Conservation (phyloP, 2,329 filamentous ascomycete species). For the Ophiostoma montium region DNA sequence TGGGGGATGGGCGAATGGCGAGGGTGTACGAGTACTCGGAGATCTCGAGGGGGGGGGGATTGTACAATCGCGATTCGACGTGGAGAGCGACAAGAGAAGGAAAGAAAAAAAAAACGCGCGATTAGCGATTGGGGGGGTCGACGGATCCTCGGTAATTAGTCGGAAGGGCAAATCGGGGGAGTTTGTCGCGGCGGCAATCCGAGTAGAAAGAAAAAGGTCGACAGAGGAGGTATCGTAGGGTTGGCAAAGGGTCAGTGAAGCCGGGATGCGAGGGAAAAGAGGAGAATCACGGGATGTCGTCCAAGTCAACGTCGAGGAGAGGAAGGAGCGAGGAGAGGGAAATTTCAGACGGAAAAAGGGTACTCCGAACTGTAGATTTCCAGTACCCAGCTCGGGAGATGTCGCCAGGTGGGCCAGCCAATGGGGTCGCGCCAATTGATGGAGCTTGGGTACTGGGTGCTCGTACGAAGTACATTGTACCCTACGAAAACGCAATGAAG, state of each 20-base stretch:
- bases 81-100: not conserved
- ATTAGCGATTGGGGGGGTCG: not conserved
- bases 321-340: not conserved
- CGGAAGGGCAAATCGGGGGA: not conserved
- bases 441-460: constrained; percentile 5
- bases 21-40: not conserved
- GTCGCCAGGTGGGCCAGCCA: constrained; percentile 17
- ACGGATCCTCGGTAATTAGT: not conserved
- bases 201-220: not conserved
- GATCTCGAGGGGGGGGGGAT: not conserved
- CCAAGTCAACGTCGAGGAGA: not conserved
- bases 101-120: constrained; percentile 8
- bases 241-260: not conserved
- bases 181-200: not conserved
- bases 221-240: not conserved
- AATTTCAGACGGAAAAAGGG: constrained; percentile 1
- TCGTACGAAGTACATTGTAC: too few relatives aligned
- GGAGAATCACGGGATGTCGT: constrained; percentile 2
- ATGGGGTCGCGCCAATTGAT: constrained; percentile 13
- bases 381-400: constrained; percentile 19
- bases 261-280: not conserved
- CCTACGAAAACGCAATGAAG: not conserved
- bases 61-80: not conserved
- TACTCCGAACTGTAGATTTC: not conserved
- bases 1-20: not conserved